Evolutionary conservation across 1,284 basidiomycete genomes (phyloP), one percentile per base, ranked within the genome.

Genomic region (Cutaneotrichosporon mucoides): DNA sequence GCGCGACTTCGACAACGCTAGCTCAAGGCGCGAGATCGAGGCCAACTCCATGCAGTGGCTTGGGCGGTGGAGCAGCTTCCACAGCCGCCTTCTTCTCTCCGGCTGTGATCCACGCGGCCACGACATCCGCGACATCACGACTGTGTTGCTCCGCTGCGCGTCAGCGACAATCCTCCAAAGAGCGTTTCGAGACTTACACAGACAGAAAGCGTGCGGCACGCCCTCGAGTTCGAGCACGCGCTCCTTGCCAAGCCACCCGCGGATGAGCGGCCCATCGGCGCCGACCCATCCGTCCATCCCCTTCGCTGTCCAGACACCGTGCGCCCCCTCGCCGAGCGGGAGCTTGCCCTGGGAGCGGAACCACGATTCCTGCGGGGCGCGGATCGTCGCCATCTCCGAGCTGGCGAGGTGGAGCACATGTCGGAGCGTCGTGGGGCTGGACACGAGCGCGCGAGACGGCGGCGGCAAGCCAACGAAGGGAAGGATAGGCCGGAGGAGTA

Each of bases 351-450:
- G 70, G 4, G 61, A 48, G 35, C 16, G 38, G 61, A 65, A 73
- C 71, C 70, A 76, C 2, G 59, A 70, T 33, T 71, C 36, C 60
- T 79, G 75, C 1, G 73, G 75, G 5, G 61, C 67, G 7, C 47
- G 54, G 51, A 79, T 77, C 4, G 59, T 44, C 6, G 59, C 51
- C 75, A 79, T 75, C 66, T 79, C 78, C 1, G 73, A 73, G 13
- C 57, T 52, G 8, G 70, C 70, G n/a, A 79, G 68, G 13, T 59
- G 60, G 8, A 79, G 67, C 1, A 70, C 70, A 37, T 76, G 65
- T 2, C 57, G 42, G 34, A 79, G 68, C 5, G 73, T 71, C 3
- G 61, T 59, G 0, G 73, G 69, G 0, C 72, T 73, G 1, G 61
- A 59, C 24, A 79, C 64, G 34, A 79, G 66, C 13, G 66, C 59